phyloP scores from a whole-genome alignment of 768 basidiomycete genomes.

The Chalciporus pseudorubinellus region DNA sequence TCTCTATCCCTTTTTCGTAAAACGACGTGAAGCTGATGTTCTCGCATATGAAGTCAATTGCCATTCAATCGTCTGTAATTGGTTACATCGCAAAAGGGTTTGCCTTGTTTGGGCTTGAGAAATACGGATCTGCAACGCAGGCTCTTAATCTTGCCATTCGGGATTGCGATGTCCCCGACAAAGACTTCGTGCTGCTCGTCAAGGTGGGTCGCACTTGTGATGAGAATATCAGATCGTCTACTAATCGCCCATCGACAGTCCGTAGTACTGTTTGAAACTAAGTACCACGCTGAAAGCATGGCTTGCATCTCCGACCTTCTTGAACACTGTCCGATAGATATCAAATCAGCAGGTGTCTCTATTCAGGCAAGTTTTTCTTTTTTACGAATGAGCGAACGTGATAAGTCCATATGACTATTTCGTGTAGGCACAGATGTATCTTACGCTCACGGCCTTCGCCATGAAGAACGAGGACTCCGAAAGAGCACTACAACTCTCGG shows the following conservation, averaged over 20 bases:
- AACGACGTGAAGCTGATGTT: neutral
- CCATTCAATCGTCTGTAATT: conserved; percentile 8
- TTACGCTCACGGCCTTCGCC: conserved; percentile 5
- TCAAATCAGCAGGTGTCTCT: neutral
- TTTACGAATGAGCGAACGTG: neutral
- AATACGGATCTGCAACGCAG: conserved; percentile 1
- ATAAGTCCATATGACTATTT: neutral
- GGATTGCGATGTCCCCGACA: conserved; percentile 7
- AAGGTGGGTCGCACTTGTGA: neutral
- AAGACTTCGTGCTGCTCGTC: conserved; percentile 1
- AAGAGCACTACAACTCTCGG: neutral
- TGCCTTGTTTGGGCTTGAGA: conserved; percentile 8
- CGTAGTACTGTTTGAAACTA: conserved; percentile 6
- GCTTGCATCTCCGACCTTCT: conserved; percentile 5
- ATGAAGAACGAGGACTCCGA: neutral
- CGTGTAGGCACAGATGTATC: conserved; percentile 7
- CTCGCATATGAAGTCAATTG: conserved; percentile 3
- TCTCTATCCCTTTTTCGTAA: neutral
- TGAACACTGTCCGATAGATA: conserved; percentile 1
- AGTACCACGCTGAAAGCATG: conserved; percentile 13
- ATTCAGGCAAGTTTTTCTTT: conserved; percentile 9
- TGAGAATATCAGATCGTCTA: too few relatives aligned
- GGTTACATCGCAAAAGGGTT: conserved; percentile 8
- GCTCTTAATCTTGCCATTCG: conserved; percentile 10
- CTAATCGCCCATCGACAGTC: neutral